phyloP scores from a whole-genome alignment of 2,329 filamentous ascomycete genomes.

The Penicillium sp. region DNA sequence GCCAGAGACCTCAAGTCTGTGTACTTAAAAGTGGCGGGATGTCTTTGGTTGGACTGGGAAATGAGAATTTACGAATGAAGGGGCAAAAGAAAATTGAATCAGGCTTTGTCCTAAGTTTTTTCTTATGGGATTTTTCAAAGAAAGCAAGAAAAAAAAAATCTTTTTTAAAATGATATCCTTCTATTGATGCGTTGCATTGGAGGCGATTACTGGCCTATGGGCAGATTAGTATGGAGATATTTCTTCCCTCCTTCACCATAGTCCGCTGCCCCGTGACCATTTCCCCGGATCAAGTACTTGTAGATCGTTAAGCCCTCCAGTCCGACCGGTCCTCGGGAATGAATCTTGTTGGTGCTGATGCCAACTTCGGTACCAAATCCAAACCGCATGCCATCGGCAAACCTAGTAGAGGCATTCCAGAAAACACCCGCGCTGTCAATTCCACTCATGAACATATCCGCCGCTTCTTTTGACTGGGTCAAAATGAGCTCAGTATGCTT shows the following conservation, averaged over 20 bases:
- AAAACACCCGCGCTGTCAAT: conserved; percentile 91
- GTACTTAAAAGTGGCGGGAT: conserved; percentile 24
- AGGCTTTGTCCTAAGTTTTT: conserved; percentile 30
- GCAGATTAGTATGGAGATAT: conserved; percentile 58
- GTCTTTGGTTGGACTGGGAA: conserved; percentile 24
- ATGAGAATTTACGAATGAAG: conserved; percentile 27
- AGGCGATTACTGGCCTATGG: conserved; percentile 16
- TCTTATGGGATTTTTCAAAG: conserved; percentile 28
- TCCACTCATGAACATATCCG: conserved; percentile 78
- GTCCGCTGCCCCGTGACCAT: conserved; percentile 75
- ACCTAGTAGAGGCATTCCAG: conserved; percentile 93
- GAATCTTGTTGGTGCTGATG: conserved; percentile 98
- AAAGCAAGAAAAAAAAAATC: conserved; percentile 19
- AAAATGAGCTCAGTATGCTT: conserved; percentile 93
- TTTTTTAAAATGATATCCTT: conserved; percentile 3
- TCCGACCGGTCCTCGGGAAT: conserved; percentile 88
- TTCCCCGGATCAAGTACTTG: conserved; percentile 86
- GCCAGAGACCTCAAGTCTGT: conserved; percentile 24
- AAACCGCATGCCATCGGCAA: conserved; percentile 95
- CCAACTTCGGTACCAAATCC: conserved; percentile 98
- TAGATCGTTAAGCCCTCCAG: conserved; percentile 95
- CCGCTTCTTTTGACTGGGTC: conserved; percentile 65
- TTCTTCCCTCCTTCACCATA: conserved; percentile 56
- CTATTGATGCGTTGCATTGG: not conserved
- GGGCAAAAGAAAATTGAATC: conserved; percentile 32